phyloP scores from a whole-genome alignment of 2,329 filamentous ascomycete species.

The Sclerotinia subarctica region DNA sequence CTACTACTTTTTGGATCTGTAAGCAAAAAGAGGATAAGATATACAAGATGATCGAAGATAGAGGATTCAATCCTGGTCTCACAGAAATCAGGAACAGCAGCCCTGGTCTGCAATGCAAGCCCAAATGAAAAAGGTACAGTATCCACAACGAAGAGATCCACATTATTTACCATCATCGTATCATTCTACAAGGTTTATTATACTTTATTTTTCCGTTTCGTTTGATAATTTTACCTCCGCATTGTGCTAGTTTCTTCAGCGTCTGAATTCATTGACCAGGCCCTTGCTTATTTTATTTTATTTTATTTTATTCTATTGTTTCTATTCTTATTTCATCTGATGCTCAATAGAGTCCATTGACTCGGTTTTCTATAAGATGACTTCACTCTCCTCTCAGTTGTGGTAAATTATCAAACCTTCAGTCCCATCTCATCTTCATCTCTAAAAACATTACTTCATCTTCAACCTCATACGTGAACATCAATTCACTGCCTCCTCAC shows the following conservation, averaged over 20 bases:
- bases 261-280: not conserved
- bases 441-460: not conserved
- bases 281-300: not conserved
- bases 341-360: not conserved
- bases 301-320: constrained; percentile 3
- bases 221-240: not conserved
- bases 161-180: not conserved
- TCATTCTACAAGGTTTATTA: not conserved
- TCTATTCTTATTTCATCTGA: not conserved
- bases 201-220: not conserved
- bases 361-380: not conserved
- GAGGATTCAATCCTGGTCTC: not conserved
- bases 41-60: too few relatives aligned
- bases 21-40: too few relatives aligned
- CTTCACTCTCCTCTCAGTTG: not conserved
- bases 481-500: not conserved
- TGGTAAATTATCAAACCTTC: not conserved
- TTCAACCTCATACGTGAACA: not conserved
- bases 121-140: not conserved
- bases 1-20: too few relatives aligned
- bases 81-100: not conserved
- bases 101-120: not conserved
- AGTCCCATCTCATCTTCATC: not conserved
- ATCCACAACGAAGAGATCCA: not conserved
- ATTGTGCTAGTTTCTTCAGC: not conserved